Evolutionary conservation across 257 asterid species (phyloP).

Genomic region (Solanum verrucosum): DNA sequence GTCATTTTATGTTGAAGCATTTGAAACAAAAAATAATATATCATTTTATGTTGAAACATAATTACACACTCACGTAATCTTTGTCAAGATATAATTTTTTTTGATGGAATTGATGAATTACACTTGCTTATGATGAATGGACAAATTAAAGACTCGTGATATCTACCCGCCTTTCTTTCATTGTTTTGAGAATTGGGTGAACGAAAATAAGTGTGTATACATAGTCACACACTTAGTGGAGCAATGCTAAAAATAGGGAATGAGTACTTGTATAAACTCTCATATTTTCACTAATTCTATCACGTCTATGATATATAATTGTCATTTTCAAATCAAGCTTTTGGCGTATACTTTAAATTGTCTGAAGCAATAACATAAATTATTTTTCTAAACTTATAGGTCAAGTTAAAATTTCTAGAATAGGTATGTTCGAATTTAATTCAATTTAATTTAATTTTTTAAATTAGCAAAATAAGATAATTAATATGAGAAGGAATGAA

Average conservation of each 20-base stretch:
- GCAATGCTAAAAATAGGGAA: neutral
- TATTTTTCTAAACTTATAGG: too few species aligned
- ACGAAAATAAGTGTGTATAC: neutral
- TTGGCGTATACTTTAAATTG: too few species aligned
- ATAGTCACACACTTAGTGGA: neutral
- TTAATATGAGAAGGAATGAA: neutral
- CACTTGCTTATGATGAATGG: neutral
- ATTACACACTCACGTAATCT: neutral
- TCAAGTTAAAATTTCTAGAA: neutral
- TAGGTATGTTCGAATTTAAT: too few species aligned
- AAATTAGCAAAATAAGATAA: neutral
- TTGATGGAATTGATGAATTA: neutral
- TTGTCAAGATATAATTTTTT: neutral
- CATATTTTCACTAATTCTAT: neutral
- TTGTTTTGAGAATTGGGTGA: neutral
- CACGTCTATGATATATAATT: too few species aligned
- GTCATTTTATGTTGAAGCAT: neutral
- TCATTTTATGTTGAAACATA: neutral
- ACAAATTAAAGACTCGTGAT: neutral
- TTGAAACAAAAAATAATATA: too few species aligned
- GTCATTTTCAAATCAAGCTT: too few species aligned
- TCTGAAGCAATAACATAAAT: too few species aligned
- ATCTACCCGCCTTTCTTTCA: neutral
- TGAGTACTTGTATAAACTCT: too few species aligned
- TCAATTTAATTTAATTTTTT: too few species aligned